phyloP scores from a whole-genome alignment of 768 basidiomycete species.

The Lentinula sp. region DNA sequence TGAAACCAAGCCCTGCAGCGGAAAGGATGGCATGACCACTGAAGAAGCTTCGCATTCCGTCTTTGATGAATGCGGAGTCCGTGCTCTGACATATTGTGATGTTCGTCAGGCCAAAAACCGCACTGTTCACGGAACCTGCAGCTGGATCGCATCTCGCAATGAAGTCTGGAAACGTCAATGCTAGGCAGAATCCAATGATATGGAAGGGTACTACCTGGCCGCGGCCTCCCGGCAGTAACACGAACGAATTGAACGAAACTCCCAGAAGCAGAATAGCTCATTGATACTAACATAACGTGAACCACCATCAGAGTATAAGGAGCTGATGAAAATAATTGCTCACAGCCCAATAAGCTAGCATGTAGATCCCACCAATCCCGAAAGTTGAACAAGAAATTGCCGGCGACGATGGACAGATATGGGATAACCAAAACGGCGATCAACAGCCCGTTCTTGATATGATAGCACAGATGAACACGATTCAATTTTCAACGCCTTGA shows the following conservation, averaged over 20 bases:
- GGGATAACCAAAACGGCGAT: background rate
- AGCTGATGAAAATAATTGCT: background rate
- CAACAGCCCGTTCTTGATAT: background rate
- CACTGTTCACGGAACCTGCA: constrained; percentile 12
- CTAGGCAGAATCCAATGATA: background rate
- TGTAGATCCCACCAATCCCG: constrained; percentile 18
- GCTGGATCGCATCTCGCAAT: constrained; percentile 17
- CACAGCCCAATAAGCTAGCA: constrained; percentile 15
- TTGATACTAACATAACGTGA: constrained; percentile 11
- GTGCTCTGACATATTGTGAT: constrained; percentile 16
- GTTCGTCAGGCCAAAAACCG: constrained; percentile 17
- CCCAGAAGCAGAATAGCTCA: constrained; percentile 11
- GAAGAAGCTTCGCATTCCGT: constrained; percentile 21
- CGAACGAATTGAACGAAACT: constrained; percentile 13
- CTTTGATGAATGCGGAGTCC: constrained; percentile 13
- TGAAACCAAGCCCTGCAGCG: constrained; percentile 13
- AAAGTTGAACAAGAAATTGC: constrained; percentile 13
- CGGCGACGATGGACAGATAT: constrained; percentile 14
- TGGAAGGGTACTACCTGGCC: constrained; percentile 12
- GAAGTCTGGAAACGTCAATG: constrained; percentile 10
- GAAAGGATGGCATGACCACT: constrained; percentile 21
- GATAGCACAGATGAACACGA: background rate
- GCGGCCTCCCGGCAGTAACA: constrained; percentile 15
- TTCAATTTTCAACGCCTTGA: background rate
- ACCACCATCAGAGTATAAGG: background rate